Conservation (phyloP, 495 filamentous ascomycete genomes). For the Daldinia loculata region DNA sequence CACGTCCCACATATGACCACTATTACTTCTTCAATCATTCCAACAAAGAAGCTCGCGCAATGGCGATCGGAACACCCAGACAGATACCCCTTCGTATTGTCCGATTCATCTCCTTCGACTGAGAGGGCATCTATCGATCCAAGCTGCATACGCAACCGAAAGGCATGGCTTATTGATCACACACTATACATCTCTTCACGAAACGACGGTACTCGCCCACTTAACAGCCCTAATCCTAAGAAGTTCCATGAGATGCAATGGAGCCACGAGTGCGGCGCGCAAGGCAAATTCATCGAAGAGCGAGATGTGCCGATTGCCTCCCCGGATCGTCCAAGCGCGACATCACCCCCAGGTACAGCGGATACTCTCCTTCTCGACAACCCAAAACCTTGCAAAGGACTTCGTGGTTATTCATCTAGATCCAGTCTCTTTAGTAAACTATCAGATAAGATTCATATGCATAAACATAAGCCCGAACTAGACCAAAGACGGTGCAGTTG, state of each 20-base stretch:
- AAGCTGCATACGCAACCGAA: constrained; percentile 44
- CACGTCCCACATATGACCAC: constrained; percentile 50
- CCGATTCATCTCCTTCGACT: constrained; percentile 38
- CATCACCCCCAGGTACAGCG: constrained; percentile 26
- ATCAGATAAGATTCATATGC: constrained; percentile 13
- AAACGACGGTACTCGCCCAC: constrained; percentile 42
- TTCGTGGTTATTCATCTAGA: constrained; percentile 32
- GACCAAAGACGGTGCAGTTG: constrained; percentile 40
- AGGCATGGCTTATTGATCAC: constrained; percentile 48
- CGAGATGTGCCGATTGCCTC: constrained; percentile 36
- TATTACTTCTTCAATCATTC: constrained; percentile 46
- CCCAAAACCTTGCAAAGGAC: constrained; percentile 19
- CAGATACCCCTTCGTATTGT: constrained; percentile 46
- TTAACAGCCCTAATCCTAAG: constrained; percentile 42
- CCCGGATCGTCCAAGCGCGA: constrained; percentile 25
- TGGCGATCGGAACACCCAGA: constrained; percentile 42
- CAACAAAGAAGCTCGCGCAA: constrained; percentile 39
- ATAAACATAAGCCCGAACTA: constrained; percentile 17
- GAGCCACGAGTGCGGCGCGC: constrained; percentile 35
- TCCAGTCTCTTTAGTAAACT: constrained; percentile 32
- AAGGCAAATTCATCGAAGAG: constrained; percentile 41
- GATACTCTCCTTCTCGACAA: constrained; percentile 27
- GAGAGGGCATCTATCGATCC: constrained; percentile 31
- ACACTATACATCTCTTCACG: constrained; percentile 45
- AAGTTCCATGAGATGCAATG: constrained; percentile 48